Evolutionary conservation across 495 filamentous ascomycete genomes (phyloP).

Genomic region (Lasiosphaeria ovina): DNA sequence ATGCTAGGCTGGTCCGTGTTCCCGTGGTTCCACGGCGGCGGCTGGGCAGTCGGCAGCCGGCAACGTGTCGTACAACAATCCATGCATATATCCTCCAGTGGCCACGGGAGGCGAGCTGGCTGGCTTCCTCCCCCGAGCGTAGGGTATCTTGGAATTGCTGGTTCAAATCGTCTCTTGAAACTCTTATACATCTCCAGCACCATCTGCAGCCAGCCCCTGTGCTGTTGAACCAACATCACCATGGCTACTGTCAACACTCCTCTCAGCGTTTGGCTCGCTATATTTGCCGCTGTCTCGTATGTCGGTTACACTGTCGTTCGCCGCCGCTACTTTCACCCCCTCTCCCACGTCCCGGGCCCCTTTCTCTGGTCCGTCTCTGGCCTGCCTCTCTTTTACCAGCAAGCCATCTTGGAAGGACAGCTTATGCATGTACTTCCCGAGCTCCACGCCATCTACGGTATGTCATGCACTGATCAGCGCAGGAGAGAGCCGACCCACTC

Average conservation of each 20-base stretch:
- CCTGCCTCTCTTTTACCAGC: constrained; percentile 18
- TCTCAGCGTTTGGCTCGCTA: neutral
- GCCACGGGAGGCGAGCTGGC: too few relatives aligned
- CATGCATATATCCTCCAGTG: too few relatives aligned
- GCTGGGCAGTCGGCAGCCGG: too few relatives aligned
- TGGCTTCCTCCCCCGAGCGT: too few relatives aligned
- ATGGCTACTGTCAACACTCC: neutral
- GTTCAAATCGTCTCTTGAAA: too few relatives aligned
- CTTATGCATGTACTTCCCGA: constrained; percentile 14
- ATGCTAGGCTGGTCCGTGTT: too few relatives aligned
- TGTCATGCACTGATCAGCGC: neutral
- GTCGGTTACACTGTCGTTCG: constrained; percentile 11
- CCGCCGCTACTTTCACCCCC: constrained; percentile 34
- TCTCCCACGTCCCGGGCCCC: constrained; percentile 22
- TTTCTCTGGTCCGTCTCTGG: constrained; percentile 19
- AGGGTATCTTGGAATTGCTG: too few relatives aligned
- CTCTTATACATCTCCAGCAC: too few relatives aligned
- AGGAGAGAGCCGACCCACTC: neutral
- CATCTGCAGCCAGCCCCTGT: too few relatives aligned
- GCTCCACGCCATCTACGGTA: constrained; percentile 17
- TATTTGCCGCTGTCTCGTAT: neutral
- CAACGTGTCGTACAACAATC: too few relatives aligned
- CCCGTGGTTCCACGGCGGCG: too few relatives aligned
- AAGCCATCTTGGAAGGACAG: constrained; percentile 16
- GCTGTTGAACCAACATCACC: neutral